Percentiles rank a stretch among this genome's conserved stretches.
phyloP scores from a whole-genome alignment of 2,329 filamentous ascomycete species.

The Sphaerostilbella broomeana region DNA sequence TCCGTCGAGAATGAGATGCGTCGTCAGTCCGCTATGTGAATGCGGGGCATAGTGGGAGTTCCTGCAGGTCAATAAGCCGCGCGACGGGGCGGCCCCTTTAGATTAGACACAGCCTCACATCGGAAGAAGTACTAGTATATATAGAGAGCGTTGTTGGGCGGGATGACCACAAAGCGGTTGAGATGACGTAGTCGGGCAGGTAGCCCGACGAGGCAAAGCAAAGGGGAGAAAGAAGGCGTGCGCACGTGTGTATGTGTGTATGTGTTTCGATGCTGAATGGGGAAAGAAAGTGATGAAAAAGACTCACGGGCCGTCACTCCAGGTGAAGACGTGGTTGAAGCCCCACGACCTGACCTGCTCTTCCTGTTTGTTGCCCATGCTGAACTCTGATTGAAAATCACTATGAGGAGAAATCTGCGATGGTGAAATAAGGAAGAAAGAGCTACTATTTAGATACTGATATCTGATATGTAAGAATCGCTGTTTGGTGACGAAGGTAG shows the following conservation, averaged over 20 bases:
- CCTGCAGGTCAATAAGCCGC: conserved; percentile 31
- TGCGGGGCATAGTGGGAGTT: conserved; percentile 65
- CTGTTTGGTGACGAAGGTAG: too few species aligned
- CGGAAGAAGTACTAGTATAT: not conserved
- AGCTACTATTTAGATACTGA: too few species aligned
- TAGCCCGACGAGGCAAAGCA: not conserved
- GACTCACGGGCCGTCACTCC: conserved; percentile 62
- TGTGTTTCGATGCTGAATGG: not conserved
- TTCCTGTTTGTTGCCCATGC: conserved; percentile 38
- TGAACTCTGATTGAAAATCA: too few species aligned
- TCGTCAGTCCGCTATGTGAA: conserved; percentile 56
- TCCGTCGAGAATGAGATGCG: conserved; percentile 61
- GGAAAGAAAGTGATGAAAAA: not conserved
- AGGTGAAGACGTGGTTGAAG: conserved; percentile 63
- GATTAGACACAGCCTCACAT: conserved; percentile 7
- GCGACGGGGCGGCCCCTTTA: too few species aligned
- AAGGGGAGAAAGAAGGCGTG: not conserved
- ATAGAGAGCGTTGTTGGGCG: not conserved
- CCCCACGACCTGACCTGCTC: conserved; percentile 62
- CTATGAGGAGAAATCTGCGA: too few species aligned
- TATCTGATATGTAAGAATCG: too few species aligned
- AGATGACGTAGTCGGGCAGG: not conserved
- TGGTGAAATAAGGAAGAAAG: too few species aligned
- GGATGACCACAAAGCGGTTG: too few species aligned
- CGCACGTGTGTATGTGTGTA: too few species aligned